Evolutionary conservation across 1,139 yeast species (phyloP), one percentile per base, ranked within the genome.

Genomic region (Saccharomycopsis hybrid): DNA sequence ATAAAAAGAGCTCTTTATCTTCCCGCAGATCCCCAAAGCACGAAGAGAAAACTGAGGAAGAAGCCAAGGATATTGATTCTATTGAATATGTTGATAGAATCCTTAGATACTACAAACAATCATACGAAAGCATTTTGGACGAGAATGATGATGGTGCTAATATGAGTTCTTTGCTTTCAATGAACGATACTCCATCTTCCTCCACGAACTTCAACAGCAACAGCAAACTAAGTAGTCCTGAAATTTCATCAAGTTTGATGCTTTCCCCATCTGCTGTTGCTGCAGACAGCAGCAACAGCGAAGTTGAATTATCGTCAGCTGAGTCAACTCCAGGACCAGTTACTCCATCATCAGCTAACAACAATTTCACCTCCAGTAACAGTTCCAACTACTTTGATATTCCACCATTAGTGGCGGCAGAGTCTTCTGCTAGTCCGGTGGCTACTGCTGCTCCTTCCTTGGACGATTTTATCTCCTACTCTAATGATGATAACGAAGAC

Each of bases 81-180:
- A 39, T 40, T 25, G 50, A 47, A 8, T 47, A 27, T 31, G 39
- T 47, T 18, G 47, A 47, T 18, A 37, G 50, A 39, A 33, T 47
- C 8, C 11, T 47, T 7, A 31, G 36, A 25, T 42, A 43, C 37
- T 47, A 47, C 37, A 9, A 25, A 9, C 37, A 35, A 27, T 11
- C 38, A 5, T 18, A 24, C 13, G 39, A 35, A 3, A 25, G 32
- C n/a, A 44, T 36, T 11, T 27, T 43, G 18, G 28, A 31, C 30
- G 45, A 32, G 11, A 18, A 5, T 8, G 31, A 33, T 8, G 28
- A 32, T n/a, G 8, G 8, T 9, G n/a, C 11, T 3, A 13, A 33
- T 5, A 11, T 33, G 36, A 18, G 18, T 18, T 18, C 18, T 18
- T 18, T 18, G 18, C 18, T 18, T 18, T 36, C 24, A 11, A 36